Evolutionary conservation across 2,329 filamentous ascomycete species (phyloP).

Genomic region (Escovopsis sp.): DNA sequence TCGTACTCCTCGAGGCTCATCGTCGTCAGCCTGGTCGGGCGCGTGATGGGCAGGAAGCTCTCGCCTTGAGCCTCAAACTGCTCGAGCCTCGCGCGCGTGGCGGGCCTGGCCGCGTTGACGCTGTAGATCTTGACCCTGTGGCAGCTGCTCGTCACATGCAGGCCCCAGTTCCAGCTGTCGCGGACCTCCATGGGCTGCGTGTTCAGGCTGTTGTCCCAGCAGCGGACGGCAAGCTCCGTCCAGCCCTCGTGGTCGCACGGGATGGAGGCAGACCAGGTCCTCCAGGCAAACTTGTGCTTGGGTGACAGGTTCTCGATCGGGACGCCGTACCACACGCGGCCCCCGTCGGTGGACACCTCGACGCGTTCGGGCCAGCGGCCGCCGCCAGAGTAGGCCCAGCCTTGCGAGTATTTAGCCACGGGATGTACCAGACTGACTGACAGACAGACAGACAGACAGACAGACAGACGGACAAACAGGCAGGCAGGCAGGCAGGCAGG

Average conservation of each 20-base stretch:
- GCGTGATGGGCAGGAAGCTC: conserved; percentile 37
- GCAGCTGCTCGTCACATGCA: conserved; percentile 48
- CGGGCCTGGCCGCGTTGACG: conserved; percentile 35
- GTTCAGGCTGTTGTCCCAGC: conserved; percentile 47
- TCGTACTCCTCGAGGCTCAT: conserved; percentile 34
- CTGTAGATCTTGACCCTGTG: conserved; percentile 48
- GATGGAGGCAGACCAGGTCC: conserved; percentile 46
- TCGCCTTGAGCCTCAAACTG: conserved; percentile 32
- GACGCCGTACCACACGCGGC: conserved; percentile 48
- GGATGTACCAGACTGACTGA: no score
- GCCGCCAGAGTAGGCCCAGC: conserved; percentile 44
- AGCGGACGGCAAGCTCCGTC: conserved; percentile 42
- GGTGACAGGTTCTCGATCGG: conserved; percentile 42
- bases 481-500: no score
- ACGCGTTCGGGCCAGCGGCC: conserved; percentile 46
- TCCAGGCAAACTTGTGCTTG: conserved; percentile 50
- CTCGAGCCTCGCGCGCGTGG: conserved; percentile 33
- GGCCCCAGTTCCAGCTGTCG: conserved; percentile 47
- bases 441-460: no score
- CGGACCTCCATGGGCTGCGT: conserved; percentile 41
- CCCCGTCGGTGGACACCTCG: conserved; percentile 48
- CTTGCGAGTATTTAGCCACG: conserved; percentile 13
- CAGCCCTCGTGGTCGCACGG: conserved; percentile 47
- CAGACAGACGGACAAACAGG: no score
- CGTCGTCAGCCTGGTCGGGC: conserved; percentile 32